A percentile compares a stretch with the other conserved stretches of the same genome.
Evolutionary conservation across 1,284 basidiomycete genomes (phyloP).

Genomic region (Ustanciosporium gigantosporum): DNA sequence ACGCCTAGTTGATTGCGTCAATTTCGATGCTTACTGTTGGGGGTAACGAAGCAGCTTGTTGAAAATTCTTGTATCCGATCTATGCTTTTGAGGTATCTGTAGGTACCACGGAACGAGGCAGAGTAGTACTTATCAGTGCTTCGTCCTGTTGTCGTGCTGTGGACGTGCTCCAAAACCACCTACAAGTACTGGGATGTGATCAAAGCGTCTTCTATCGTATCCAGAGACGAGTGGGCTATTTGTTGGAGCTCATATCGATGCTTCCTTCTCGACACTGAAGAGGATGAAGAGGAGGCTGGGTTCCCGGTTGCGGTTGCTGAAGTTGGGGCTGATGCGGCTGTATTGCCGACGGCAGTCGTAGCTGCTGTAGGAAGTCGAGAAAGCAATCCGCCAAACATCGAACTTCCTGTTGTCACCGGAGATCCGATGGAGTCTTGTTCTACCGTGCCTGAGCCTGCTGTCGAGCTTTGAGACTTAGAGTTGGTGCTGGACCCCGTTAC

Average conservation of each 20-base stretch:
- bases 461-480: too few relatives aligned
- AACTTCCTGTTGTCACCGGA: not conserved
- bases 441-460: too few relatives aligned
- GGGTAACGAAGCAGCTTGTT: constrained; percentile 49
- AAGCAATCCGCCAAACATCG: constrained; percentile 1
- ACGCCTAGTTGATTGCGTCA: too few relatives aligned
- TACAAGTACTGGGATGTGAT: constrained; percentile 45
- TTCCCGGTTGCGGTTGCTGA: not conserved
- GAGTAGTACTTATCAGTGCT: too few relatives aligned
- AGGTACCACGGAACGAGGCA: not conserved
- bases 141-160: too few relatives aligned
- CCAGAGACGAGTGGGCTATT: constrained; percentile 58
- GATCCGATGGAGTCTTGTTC: too few relatives aligned
- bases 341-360: not conserved
- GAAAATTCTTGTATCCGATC: constrained; percentile 57
- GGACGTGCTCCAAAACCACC: too few relatives aligned
- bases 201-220: constrained; percentile 54
- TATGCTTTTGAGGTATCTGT: constrained; percentile 53
- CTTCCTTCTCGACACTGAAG: constrained; percentile 3
- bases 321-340: not conserved
- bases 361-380: not conserved
- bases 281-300: not conserved
- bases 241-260: constrained; percentile 54
- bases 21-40: constrained; percentile 50
- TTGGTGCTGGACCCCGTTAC: too few relatives aligned